Percentiles rank a stretch among this genome's conserved stretches.
Conservation (phyloP, 768 basidiomycete genomes). For the Tremella fuciformis region DNA sequence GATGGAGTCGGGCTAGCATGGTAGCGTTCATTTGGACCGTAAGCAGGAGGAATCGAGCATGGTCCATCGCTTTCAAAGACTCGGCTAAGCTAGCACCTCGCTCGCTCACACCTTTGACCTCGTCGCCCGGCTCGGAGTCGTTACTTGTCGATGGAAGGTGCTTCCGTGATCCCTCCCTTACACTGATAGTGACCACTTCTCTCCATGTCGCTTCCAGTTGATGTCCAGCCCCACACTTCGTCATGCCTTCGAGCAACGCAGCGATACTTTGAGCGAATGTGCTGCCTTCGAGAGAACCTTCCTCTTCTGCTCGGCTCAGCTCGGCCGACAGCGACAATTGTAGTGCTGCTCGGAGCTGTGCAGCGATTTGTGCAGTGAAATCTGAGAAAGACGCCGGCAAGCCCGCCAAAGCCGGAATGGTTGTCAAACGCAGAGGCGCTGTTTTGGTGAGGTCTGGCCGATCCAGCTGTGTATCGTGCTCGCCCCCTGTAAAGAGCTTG, state of each 20-base stretch:
- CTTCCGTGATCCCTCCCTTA: slow-evolving; percentile 51
- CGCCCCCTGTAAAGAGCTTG: slow-evolving; percentile 2
- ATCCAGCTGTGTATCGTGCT: neutral
- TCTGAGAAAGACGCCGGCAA: slow-evolving; percentile 27
- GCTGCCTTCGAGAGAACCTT: slow-evolving; percentile 19
- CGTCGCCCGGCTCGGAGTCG: slow-evolving; percentile 58
- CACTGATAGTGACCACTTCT: slow-evolving; percentile 39
- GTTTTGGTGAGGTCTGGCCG: neutral
- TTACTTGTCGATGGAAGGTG: slow-evolving; percentile 62
- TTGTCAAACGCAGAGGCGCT: slow-evolving; percentile 23
- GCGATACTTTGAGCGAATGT: slow-evolving; percentile 53
- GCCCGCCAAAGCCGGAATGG: slow-evolving; percentile 28
- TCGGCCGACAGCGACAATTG: slow-evolving; percentile 23
- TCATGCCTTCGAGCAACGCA: slow-evolving; percentile 73
- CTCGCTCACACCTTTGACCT: slow-evolving; percentile 44
- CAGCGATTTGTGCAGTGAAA: slow-evolving; percentile 26
- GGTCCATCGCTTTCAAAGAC: slow-evolving; percentile 65
- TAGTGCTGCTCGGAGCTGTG: slow-evolving; percentile 39
- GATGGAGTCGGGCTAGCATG: slow-evolving; percentile 66
- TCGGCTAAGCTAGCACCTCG: slow-evolving; percentile 56
- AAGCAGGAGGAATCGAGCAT: slow-evolving; percentile 65
- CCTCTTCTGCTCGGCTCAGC: slow-evolving; percentile 19
- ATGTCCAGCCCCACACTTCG: slow-evolving; percentile 55
- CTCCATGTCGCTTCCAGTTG: slow-evolving; percentile 47
- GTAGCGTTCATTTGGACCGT: slow-evolving; percentile 62